Percentiles rank a stretch among this genome's conserved stretches.
These are phyloP conservation scores for Leucaena leucocephala DNA, from an alignment of 306 rosid species.

Conservation along the genomic window DNA sequence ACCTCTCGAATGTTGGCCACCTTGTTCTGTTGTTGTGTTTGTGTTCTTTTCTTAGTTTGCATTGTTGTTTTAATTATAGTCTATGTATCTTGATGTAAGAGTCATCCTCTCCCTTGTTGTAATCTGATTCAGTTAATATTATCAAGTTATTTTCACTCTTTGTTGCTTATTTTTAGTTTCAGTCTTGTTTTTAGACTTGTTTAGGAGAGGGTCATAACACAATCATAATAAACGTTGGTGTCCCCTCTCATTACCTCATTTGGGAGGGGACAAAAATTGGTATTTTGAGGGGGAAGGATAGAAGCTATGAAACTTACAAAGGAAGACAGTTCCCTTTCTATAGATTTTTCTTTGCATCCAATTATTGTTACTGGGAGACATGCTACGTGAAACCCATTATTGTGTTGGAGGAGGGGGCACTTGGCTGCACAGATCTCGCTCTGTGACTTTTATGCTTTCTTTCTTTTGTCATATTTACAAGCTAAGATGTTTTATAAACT, in stretches of 20 bases:
- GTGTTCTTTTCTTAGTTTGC: no score
- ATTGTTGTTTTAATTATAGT: no score
- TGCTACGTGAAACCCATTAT: not conserved
- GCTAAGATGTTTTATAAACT: conserved; percentile 36
- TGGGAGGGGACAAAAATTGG: not conserved
- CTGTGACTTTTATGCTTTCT: conserved; percentile 23
- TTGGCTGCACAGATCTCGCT: conserved; percentile 10
- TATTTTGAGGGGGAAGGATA: not conserved
- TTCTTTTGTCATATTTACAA: conserved; percentile 24
- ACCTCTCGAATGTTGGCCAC: no score
- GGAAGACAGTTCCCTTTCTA: not conserved
- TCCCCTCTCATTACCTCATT: not conserved
- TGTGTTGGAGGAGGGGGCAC: not conserved
- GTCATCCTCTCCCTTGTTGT: no score
- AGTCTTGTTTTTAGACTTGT: no score
- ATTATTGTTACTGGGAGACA: not conserved
- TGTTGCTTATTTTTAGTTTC: no score
- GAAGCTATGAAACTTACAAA: not conserved
- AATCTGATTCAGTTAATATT: no score
- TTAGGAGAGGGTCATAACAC: no score
- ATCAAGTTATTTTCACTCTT: no score
- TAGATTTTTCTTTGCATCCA: not conserved
- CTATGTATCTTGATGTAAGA: no score
- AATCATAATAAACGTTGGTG: not conserved
- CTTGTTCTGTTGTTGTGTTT: no score